phyloP scores from a whole-genome alignment of 2,329 filamentous ascomycete species.

The Hypomyces perniciosus region DNA sequence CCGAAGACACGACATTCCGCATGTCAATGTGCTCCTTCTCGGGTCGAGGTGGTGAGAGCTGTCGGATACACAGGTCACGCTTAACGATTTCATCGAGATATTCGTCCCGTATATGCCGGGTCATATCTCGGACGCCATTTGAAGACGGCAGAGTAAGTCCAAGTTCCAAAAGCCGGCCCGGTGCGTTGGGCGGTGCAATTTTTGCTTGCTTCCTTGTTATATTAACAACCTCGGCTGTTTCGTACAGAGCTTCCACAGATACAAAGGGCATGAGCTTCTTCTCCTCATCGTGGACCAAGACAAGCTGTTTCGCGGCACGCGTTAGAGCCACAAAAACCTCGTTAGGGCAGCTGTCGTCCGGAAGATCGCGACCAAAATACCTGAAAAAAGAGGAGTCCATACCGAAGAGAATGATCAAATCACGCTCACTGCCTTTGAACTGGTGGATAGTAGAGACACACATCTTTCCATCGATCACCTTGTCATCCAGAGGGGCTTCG shows the following conservation, averaged over 20 bases:
- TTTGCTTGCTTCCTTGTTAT: not conserved
- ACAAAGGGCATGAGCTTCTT: slow-evolving; percentile 22
- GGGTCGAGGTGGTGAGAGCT: slow-evolving; percentile 3
- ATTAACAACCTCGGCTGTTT: slow-evolving; percentile 14
- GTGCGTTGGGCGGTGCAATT: not conserved
- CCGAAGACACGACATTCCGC: slow-evolving; percentile 12
- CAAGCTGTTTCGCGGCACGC: slow-evolving; percentile 23
- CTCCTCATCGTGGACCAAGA: slow-evolving; percentile 19
- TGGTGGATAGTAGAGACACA: slow-evolving; percentile 27
- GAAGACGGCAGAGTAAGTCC: slow-evolving; percentile 13
- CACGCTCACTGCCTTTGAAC: slow-evolving; percentile 28
- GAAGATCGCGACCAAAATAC: slow-evolving; percentile 19
- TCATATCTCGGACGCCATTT: slow-evolving; percentile 17
- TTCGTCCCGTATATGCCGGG: slow-evolving; percentile 21
- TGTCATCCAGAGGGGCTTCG: slow-evolving; percentile 17
- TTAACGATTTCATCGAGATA: slow-evolving; percentile 15
- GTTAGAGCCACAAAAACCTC: slow-evolving; percentile 26
- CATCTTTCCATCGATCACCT: slow-evolving; percentile 22
- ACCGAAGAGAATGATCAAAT: slow-evolving; percentile 23
- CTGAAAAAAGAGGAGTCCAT: slow-evolving; percentile 22
- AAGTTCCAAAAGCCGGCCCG: slow-evolving; percentile 12
- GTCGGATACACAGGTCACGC: slow-evolving; percentile 13
- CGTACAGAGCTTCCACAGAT: slow-evolving; percentile 11
- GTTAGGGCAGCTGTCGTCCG: slow-evolving; percentile 25
- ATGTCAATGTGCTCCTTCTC: not conserved